Evolutionary conservation across 164 flowering plant genomes (phyloP).

Genomic region (Kingdonia uniflora): DNA sequence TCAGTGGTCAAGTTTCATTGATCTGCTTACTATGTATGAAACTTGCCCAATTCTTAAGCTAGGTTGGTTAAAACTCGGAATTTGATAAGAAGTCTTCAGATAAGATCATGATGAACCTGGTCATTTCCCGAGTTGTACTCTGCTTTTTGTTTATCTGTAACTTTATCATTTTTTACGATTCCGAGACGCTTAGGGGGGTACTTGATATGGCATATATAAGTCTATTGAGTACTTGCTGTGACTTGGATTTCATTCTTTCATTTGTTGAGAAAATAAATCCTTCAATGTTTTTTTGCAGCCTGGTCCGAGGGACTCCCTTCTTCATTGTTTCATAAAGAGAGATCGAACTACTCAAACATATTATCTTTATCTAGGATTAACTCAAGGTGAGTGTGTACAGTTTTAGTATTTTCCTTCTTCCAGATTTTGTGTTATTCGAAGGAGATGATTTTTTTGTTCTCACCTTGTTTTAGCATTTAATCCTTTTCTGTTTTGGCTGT

Average conservation of each 20-base stretch:
- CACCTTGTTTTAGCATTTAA: not conserved
- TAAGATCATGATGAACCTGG: too few relatives aligned
- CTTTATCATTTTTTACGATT: not conserved
- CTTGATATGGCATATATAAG: too few relatives aligned
- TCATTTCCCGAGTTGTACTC: not conserved
- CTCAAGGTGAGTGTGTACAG: slow-evolving; percentile 40
- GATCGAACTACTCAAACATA: slow-evolving; percentile 53
- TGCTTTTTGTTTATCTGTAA: not conserved
- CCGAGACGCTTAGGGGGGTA: too few relatives aligned
- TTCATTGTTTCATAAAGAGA: slow-evolving; percentile 81
- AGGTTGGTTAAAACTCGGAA: too few relatives aligned
- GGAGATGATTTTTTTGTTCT: not conserved
- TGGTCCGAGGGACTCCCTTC: slow-evolving; percentile 63
- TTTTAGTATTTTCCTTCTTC: not conserved
- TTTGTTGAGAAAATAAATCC: too few relatives aligned
- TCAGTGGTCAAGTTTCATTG: too few relatives aligned
- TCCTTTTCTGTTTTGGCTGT: not conserved
- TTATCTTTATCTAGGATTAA: slow-evolving; percentile 57
- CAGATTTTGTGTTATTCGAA: not conserved
- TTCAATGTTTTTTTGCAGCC: slow-evolving; percentile 47
- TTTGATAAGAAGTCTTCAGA: too few relatives aligned
- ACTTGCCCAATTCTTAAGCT: too few relatives aligned
- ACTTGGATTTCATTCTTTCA: too few relatives aligned
- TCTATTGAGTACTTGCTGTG: too few relatives aligned
- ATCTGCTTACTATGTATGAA: too few relatives aligned